Evolutionary conservation across 139 green algal genomes (phyloP), one percentile per base, ranked within the genome.

Genomic region (Deuterostichococcus epilithicus): DNA sequence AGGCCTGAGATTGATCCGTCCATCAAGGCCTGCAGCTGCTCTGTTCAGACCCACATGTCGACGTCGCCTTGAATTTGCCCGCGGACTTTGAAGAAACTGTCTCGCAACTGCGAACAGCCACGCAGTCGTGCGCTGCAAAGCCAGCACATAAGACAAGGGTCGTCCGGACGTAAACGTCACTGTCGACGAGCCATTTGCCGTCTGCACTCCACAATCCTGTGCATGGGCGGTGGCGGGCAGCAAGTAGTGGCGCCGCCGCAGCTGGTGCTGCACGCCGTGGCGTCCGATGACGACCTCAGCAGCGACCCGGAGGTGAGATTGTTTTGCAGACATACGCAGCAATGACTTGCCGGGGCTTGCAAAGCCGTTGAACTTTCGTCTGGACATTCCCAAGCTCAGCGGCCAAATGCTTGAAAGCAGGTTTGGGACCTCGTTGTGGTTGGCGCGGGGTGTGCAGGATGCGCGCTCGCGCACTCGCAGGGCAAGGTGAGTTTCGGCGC

Each of bases 391-490:
- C 38, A 76, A 28, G 66, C 70, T 59, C 70, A 52, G 13, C 30
- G n/a, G n/a, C n/a, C n/a, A n/a, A n/a, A n/a, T 71, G 34, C 10
- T 45, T 75, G 23, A 3, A 18, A 39, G 34, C 81, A 97, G 92
- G 79, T 91, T 3, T 97, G 93, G 93, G 93, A 97, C 70, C 34
- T 97, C 0, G 88, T 99, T n/a, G 80, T 99, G 1, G 95, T 99
- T 13, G 95, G 95, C 10, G 94, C 93, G 5, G 95, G 95, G 26
- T 87, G 98, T 2, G 95, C 95, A 20, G 95, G 95, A 2, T 86
- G 84, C 1, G 89, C 93, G 0, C 86, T 99, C n/a, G 94, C 95
- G 1, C 94, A 92, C 78, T 80, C 86, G 3, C 92, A 98, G 35
- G 94, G 86, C 3, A 87, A 93, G 88, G 91, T 93, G 66, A 36